Conservation (phyloP, 2,329 filamentous ascomycete genomes). For the Penicillium sp. region DNA sequence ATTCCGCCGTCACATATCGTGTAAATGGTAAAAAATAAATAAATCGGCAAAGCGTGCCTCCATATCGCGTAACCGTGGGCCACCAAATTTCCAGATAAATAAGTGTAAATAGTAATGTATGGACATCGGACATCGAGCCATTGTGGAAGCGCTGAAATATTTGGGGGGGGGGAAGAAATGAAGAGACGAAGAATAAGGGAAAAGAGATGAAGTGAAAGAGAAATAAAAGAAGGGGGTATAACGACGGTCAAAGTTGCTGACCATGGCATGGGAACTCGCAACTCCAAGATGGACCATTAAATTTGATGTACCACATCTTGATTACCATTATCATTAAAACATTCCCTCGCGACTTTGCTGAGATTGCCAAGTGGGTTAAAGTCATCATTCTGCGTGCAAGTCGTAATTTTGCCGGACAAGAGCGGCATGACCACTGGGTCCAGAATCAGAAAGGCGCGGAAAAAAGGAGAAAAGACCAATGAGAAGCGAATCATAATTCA, state of each 20-base stretch:
- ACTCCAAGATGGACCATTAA: constrained; percentile 10
- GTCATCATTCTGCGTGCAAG: constrained; percentile 31
- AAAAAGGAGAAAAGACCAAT: not conserved
- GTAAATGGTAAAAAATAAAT: not conserved
- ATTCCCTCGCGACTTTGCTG: constrained; percentile 21
- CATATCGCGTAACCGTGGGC: not conserved
- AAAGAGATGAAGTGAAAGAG: constrained; percentile 7
- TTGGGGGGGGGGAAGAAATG: not conserved
- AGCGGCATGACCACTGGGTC: constrained; percentile 13
- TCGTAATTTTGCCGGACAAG: constrained; percentile 26
- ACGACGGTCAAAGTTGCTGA: constrained; percentile 9
- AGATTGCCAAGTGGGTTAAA: constrained; percentile 24
- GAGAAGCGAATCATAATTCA: constrained; percentile 3
- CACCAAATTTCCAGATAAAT: constrained; percentile 1
- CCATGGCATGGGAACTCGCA: constrained; percentile 11
- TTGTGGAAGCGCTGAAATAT: constrained; percentile 3
- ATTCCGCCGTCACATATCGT: not conserved
- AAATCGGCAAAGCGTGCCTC: constrained; percentile 1
- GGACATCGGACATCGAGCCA: constrained; percentile 9
- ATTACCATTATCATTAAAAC: constrained; percentile 40
- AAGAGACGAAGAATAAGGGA: constrained; percentile 6
- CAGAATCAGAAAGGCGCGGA: not conserved
- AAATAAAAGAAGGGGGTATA: constrained; percentile 16
- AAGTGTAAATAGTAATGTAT: constrained; percentile 1
- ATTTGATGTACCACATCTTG: constrained; percentile 14